Percentiles rank a stretch among this genome's conserved stretches.
Evolutionary conservation across 768 basidiomycete genomes (phyloP).

Genomic region (Tremella fuciformis): DNA sequence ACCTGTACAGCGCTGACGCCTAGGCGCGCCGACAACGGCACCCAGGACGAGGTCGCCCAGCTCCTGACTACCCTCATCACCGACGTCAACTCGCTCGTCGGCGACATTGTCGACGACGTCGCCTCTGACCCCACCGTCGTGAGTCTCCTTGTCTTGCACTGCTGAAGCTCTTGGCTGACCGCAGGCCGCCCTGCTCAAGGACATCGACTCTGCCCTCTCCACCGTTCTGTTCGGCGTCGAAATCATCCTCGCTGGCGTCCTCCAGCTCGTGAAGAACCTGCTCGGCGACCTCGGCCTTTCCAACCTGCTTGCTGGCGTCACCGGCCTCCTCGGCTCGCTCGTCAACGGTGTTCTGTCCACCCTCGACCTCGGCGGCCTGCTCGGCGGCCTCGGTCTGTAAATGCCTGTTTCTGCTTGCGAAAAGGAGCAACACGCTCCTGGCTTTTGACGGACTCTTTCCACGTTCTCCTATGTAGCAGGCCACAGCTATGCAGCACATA

Average conservation of each 20-base stretch:
- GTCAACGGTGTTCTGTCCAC: slow-evolving; percentile 1
- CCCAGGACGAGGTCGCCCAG: background rate
- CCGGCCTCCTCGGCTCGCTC: slow-evolving; percentile 4
- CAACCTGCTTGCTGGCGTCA: slow-evolving; percentile 1
- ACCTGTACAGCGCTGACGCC: background rate
- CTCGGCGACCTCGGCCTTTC: slow-evolving; percentile 3
- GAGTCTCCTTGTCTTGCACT: background rate
- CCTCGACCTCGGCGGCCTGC: slow-evolving; percentile 4
- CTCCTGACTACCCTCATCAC: slow-evolving; percentile 2
- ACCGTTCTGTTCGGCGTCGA: slow-evolving; percentile 5
- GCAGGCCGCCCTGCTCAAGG: background rate
- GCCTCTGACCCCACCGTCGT: background rate
- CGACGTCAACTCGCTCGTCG: slow-evolving; percentile 1
- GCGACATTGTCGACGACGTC: background rate
- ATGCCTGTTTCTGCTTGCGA: background rate
- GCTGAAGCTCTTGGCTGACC: background rate
- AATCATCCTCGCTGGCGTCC: slow-evolving; percentile 4
- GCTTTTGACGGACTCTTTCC: slow-evolving; percentile 1
- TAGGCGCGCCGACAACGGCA: background rate
- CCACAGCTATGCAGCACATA: slow-evolving; percentile 5
- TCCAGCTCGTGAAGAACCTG: slow-evolving; percentile 3
- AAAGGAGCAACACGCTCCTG: background rate
- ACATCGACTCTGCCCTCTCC: slow-evolving; percentile 5
- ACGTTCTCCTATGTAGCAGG: background rate
- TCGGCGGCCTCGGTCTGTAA: slow-evolving; percentile 5